phyloP scores from a whole-genome alignment of 2,329 filamentous ascomycete genomes.

The Corynespora cassiicola region DNA sequence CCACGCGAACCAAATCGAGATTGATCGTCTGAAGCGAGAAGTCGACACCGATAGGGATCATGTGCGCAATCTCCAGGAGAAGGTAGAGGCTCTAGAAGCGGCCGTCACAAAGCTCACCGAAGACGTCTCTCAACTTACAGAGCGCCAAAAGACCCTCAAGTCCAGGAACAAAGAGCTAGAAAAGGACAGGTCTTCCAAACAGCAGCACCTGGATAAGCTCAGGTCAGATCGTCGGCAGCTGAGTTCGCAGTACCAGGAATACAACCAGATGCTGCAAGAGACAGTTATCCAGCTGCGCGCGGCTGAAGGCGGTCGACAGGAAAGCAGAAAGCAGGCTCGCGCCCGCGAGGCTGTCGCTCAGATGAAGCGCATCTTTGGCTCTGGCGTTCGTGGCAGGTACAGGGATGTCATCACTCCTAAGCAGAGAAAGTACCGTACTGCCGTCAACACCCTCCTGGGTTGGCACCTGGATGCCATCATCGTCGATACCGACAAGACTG shows the following conservation, averaged over 20 bases:
- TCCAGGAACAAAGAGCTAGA: conserved; percentile 70
- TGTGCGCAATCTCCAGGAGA: conserved; percentile 86
- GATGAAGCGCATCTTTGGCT: conserved; percentile 85
- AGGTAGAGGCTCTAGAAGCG: conserved; percentile 79
- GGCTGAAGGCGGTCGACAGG: conserved; percentile 82
- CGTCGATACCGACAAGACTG: conserved; percentile 93
- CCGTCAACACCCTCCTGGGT: conserved; percentile 89
- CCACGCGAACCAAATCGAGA: conserved; percentile 78
- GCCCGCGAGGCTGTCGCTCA: conserved; percentile 84
- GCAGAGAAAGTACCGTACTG: conserved; percentile 94
- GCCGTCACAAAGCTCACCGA: conserved; percentile 75
- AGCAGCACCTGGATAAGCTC: conserved; percentile 81
- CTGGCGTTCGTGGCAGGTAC: conserved; percentile 85
- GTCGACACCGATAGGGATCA: conserved; percentile 91
- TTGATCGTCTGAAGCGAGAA: conserved; percentile 87
- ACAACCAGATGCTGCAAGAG: conserved; percentile 89
- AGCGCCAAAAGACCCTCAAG: conserved; percentile 70
- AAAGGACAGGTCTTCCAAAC: conserved; percentile 83
- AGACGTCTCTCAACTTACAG: conserved; percentile 72
- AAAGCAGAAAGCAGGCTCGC: conserved; percentile 79
- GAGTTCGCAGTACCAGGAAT: conserved; percentile 81
- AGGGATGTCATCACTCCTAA: conserved; percentile 94
- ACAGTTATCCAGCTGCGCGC: conserved; percentile 81
- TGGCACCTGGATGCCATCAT: conserved; percentile 93
- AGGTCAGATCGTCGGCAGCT: conserved; percentile 52